These are phyloP conservation scores for Puya raimondii DNA, from an alignment of 176 grass and related monocot species.

Conservation along the genomic window DNA sequence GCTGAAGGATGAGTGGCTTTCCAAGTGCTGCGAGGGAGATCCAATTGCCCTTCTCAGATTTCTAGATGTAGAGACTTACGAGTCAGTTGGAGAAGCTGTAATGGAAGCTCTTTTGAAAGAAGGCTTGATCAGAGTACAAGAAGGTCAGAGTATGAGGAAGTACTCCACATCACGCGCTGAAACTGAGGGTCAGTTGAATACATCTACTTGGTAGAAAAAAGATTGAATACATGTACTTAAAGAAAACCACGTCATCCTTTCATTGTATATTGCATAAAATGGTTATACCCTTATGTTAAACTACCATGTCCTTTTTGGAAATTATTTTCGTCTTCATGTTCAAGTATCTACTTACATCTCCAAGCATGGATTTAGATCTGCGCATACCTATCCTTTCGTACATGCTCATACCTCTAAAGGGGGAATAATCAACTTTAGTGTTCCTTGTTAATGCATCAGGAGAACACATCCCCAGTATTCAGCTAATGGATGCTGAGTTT, in stretches of 20 bases:
- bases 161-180: constrained; percentile 32
- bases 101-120: constrained; percentile 66
- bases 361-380: neutral
- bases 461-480: constrained; percentile 42
- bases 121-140: constrained; percentile 50
- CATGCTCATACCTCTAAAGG: no score
- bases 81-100: constrained; percentile 74
- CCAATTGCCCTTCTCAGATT: constrained; percentile 55
- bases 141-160: constrained; percentile 56
- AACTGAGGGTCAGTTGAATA: constrained; percentile 39
- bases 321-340: neutral
- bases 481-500: constrained; percentile 74
- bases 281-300: neutral
- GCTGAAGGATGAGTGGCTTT: constrained; percentile 95
- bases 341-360: neutral
- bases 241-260: neutral
- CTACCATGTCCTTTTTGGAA: neutral
- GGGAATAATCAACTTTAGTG: no score
- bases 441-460: constrained; percentile 8
- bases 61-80: constrained; percentile 95
- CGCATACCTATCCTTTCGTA: neutral
- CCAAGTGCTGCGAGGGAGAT: constrained; percentile 57
- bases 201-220: neutral
- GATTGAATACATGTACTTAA: neutral
- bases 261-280: neutral